Evolutionary conservation across 2,329 filamentous ascomycete species (phyloP).

Genomic region (Escovopsis sp.): DNA sequence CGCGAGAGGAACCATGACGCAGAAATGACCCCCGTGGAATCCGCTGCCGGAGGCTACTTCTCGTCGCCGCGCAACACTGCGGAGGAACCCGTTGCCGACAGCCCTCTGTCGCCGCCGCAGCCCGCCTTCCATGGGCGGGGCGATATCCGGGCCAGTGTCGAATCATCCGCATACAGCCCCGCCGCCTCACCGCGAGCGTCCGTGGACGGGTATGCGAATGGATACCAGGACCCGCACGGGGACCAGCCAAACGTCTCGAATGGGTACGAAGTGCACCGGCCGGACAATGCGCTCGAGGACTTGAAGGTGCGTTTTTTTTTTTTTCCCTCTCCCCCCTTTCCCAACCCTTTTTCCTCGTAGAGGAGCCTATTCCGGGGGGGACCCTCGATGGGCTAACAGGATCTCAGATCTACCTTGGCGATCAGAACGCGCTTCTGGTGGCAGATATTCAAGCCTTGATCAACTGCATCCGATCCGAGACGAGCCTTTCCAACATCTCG

Average conservation of each 20-base stretch:
- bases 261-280: constrained; percentile 23
- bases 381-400: too few relatives aligned
- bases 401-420: constrained; percentile 58
- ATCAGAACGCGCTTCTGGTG: constrained; percentile 66
- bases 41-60: constrained; percentile 50
- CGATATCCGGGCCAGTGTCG: constrained; percentile 43
- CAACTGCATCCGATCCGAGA: constrained; percentile 51
- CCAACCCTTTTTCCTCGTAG: too few relatives aligned
- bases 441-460: constrained; percentile 74
- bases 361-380: too few relatives aligned
- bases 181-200: constrained; percentile 53
- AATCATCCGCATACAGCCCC: constrained; percentile 64
- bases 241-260: constrained; percentile 18
- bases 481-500: constrained; percentile 48
- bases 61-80: constrained; percentile 38
- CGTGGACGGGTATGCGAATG: constrained; percentile 25
- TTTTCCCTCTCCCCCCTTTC: too few relatives aligned
- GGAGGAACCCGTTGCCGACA: constrained; percentile 19
- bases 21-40: constrained; percentile 45
- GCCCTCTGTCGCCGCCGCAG: constrained; percentile 33
- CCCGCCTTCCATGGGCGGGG: constrained; percentile 44
- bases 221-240: constrained; percentile 21
- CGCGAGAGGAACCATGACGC: constrained; percentile 3
- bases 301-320: constrained; percentile 25
- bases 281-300: constrained; percentile 32